Percentiles rank a stretch among this genome's conserved stretches.
phyloP scores from a whole-genome alignment of 305 asterid genomes.

The Fraxinus baroniana region DNA sequence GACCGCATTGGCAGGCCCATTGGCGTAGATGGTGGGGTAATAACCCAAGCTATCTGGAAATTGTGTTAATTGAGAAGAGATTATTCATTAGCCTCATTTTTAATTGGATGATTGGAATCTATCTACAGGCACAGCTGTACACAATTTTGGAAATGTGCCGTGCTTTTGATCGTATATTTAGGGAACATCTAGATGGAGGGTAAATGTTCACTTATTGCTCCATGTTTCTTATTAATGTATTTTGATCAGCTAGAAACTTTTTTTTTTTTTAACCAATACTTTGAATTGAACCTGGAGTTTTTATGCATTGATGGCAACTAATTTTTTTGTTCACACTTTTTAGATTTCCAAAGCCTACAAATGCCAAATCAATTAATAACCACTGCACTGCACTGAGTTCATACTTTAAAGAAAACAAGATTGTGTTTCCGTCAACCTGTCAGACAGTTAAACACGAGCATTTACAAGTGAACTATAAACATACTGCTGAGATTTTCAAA shows the following conservation, averaged over 20 bases:
- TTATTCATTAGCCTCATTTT: background rate
- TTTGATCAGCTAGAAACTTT: background rate
- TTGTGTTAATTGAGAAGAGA: conserved; percentile 12
- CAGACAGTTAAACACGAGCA: background rate
- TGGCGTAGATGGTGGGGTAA: conserved; percentile 97
- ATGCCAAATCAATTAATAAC: background rate
- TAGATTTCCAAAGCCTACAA: background rate
- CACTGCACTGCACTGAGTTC: background rate
- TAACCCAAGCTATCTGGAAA: conserved; percentile 20
- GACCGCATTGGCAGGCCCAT: conserved; percentile 93
- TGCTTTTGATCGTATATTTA: conserved; percentile 86
- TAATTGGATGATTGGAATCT: conserved; percentile 26
- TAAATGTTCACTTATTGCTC: conserved; percentile 31
- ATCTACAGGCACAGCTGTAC: conserved; percentile 82
- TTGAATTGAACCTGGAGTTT: background rate
- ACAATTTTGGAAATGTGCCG: conserved; percentile 98
- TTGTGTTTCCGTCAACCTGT: background rate
- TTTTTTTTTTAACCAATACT: background rate
- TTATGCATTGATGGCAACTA: background rate
- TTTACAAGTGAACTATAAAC: background rate
- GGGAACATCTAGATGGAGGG: conserved; percentile 98
- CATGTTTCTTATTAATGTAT: conserved; percentile 4
- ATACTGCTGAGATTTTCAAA: background rate
- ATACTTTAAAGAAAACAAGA: background rate
- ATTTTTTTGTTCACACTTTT: background rate